A percentile compares a stretch with the other conserved stretches of the same genome.
Conservation (phyloP, 2,329 filamentous ascomycete species). For the Aureobasidium sp. region DNA sequence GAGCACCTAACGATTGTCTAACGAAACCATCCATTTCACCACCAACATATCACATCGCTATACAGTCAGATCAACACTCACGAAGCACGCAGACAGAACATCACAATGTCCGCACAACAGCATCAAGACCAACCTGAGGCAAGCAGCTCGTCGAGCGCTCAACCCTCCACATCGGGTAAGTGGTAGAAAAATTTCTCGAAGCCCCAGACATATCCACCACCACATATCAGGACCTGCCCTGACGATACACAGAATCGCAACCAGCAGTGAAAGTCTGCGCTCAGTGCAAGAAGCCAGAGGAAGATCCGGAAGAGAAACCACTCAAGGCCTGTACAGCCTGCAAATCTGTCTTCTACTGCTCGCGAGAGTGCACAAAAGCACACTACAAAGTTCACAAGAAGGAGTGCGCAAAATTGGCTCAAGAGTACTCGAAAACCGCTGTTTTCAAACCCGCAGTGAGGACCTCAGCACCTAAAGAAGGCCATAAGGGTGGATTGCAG, state of each 20-base stretch:
- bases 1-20: too few species aligned
- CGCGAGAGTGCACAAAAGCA: conserved; percentile 36
- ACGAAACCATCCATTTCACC: not conserved
- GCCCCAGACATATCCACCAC: not conserved
- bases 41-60: not conserved
- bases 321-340: conserved; percentile 35
- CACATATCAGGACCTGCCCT: not conserved
- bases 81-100: not conserved
- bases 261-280: conserved; percentile 6
- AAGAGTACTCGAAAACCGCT: conserved; percentile 33
- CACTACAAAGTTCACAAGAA: conserved; percentile 36
- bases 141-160: conserved; percentile 2
- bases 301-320: conserved; percentile 9
- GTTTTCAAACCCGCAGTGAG: conserved; percentile 34
- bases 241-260: not conserved
- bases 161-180: conserved; percentile 1
- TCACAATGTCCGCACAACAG: conserved; percentile 6
- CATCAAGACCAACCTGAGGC: not conserved
- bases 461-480: conserved; percentile 27
- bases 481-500: conserved; percentile 31
- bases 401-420: conserved; percentile 32
- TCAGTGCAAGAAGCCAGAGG: conserved; percentile 9
- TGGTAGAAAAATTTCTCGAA: not conserved
- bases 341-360: conserved; percentile 34
- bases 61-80: not conserved